A percentile compares a stretch with the other conserved stretches of the same genome.
phyloP scores from a whole-genome alignment of 495 filamentous ascomycete genomes.

The Penicillium maclennaniae region DNA sequence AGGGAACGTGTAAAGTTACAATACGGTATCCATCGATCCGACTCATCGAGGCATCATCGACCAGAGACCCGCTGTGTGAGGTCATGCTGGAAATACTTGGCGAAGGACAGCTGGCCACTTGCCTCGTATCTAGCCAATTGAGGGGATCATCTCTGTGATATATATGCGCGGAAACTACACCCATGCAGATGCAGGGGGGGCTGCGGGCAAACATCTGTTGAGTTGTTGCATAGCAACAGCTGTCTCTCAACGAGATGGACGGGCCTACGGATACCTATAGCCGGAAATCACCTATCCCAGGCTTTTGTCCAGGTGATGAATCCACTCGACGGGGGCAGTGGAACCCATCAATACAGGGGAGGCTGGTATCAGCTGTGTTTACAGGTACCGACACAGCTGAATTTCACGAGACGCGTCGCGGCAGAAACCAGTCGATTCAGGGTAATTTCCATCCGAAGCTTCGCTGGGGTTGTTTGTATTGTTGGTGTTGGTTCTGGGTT shows the following conservation, averaged over 20 bases:
- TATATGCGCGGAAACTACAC: neutral
- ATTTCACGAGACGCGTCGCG: constrained; percentile 13
- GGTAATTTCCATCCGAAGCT: constrained; percentile 6
- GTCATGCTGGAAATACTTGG: constrained; percentile 18
- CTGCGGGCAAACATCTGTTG: neutral
- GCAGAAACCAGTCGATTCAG: constrained; percentile 9
- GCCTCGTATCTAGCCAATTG: neutral
- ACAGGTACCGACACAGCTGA: constrained; percentile 9
- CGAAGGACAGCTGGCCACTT: constrained; percentile 13
- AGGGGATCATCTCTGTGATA: neutral
- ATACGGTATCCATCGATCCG: constrained; percentile 8
- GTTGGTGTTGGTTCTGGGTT: constrained; percentile 1
- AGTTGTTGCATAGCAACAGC: neutral
- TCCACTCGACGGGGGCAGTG: constrained; percentile 18
- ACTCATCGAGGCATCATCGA: constrained; percentile 25
- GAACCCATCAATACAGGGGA: constrained; percentile 11
- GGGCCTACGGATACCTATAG: neutral
- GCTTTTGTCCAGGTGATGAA: neutral
- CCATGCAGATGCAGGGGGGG: no score
- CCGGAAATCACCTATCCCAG: neutral
- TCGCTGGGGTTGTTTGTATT: constrained; percentile 5
- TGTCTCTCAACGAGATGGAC: neutral
- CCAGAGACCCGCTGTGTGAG: constrained; percentile 16
- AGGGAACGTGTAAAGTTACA: constrained; percentile 14
- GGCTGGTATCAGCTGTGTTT: constrained; percentile 13